Evolutionary conservation across 2,329 filamentous ascomycete genomes (phyloP).

Genomic region (Chrysoporthe puriensis): DNA sequence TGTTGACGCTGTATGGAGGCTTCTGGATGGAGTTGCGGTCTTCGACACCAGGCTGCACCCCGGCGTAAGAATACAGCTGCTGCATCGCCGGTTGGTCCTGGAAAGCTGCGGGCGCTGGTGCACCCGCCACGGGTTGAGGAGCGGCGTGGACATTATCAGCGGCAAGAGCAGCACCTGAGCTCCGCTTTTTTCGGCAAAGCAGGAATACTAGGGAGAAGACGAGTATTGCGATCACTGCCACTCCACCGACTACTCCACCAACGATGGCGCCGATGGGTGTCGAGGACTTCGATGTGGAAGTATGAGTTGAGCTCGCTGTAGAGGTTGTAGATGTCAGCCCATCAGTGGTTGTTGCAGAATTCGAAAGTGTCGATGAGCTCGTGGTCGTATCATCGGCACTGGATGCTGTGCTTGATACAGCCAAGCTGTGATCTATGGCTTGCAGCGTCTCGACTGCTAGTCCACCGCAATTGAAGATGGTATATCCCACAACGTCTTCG

Average conservation of each 20-base stretch:
- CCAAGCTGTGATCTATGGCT: conserved; percentile 16
- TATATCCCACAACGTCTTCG: conserved; percentile 36
- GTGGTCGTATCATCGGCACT: conserved; percentile 1
- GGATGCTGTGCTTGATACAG: not conserved
- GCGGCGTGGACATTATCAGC: not conserved
- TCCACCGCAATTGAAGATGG: conserved; percentile 36
- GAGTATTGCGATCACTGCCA: conserved; percentile 37
- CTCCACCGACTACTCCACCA: conserved; percentile 39
- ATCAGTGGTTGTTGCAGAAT: not conserved
- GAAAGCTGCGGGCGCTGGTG: not conserved
- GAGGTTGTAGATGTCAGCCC: conserved; percentile 2
- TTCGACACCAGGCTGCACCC: not conserved
- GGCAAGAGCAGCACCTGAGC: conserved; percentile 24
- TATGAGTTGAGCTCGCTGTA: not conserved
- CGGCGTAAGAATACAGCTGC: conserved; percentile 9
- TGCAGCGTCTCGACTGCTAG: conserved; percentile 33
- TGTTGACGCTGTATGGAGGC: conserved; percentile 18
- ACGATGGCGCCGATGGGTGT: conserved; percentile 37
- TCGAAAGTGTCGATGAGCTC: conserved; percentile 8
- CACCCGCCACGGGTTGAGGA: not conserved
- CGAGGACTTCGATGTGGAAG: conserved; percentile 14
- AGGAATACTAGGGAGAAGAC: conserved; percentile 36
- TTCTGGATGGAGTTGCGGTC: conserved; percentile 24
- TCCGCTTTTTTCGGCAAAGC: conserved; percentile 35
- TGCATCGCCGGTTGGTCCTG: conserved; percentile 13